Base-by-base conservation (phyloP, 106 monocot genomes). In the Dendrobium huoshanense region DNA sequence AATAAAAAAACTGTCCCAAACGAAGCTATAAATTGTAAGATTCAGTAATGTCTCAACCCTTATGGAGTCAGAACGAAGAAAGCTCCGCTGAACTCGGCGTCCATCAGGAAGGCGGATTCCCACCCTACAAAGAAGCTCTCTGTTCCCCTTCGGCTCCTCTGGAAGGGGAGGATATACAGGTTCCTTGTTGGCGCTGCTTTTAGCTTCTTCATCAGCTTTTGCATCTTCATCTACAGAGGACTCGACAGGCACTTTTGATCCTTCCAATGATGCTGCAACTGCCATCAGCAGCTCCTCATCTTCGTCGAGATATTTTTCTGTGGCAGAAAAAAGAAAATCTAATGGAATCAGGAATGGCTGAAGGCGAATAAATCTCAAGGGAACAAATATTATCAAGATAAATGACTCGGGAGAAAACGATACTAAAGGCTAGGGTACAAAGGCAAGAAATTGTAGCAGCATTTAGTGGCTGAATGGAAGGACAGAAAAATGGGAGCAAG, bases 61-160 rank as follows among this genome's bases (percentile, higher is more conserved):
- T 27, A 89, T 83, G 6, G 96, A 37, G 77, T 97, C 96, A 0
- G 86, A 73, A 6, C 70, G 85, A 19, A 97, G 87, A 55, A 97
- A 97, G 77, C 73, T 89, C 72, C 96, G 89, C 45, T 94, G 94
- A 24, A 97, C 41, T 27, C 94, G 86, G 24, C 87, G 86, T 5
- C 94, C 94, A 84, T 94, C 88, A 1, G 96, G 96, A 15, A 97
- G 88, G 45, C 96, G 94, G 73, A 97, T 87, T 55, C 89, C 96
- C 48, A 97, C 96, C 45, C 87, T 87, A 43, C 90, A 94, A 40
- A 93, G 70, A 33, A 89, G 82, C 13, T 89, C 89, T 73, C 79
- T 88, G 70, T 79, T 79, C 25, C 54, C 90, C 82, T 88, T 86
- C 37, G 96, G 96, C 82, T 97, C 96, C 79, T 94, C 96, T 25